phyloP scores from a whole-genome alignment of 805 yeast species.

The Metschnikowia baotianmanensis region DNA sequence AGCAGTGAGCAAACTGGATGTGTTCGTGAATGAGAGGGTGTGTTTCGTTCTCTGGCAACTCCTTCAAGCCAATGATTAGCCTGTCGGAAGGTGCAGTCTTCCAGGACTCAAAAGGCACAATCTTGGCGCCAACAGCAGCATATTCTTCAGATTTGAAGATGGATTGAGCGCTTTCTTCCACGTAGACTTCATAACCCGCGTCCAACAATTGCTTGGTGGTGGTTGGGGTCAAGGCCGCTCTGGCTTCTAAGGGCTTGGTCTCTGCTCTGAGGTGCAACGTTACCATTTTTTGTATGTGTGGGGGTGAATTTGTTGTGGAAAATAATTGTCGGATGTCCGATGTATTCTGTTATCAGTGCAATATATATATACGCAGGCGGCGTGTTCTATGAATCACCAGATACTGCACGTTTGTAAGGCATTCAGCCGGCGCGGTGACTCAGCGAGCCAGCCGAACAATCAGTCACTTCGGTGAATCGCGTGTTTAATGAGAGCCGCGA shows the following conservation, averaged over 20 bases:
- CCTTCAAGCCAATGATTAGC: slow-evolving; percentile 90
- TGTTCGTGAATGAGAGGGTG: slow-evolving; percentile 96
- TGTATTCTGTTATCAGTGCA: slow-evolving; percentile 5
- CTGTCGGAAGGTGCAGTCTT: slow-evolving; percentile 84
- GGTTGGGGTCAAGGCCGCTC: slow-evolving; percentile 94
- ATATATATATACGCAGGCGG: slow-evolving; percentile 5
- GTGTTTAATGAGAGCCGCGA: not conserved
- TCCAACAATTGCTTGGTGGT: slow-evolving; percentile 80
- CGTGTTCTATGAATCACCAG: slow-evolving; percentile 7
- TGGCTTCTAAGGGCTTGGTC: slow-evolving; percentile 93
- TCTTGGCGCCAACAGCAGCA: slow-evolving; percentile 72
- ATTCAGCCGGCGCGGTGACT: slow-evolving; percentile 9
- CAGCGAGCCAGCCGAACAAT: not conserved
- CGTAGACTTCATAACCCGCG: slow-evolving; percentile 85
- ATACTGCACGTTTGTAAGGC: slow-evolving; percentile 5
- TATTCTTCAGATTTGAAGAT: slow-evolving; percentile 78
- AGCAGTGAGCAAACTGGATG: slow-evolving; percentile 98
- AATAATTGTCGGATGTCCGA: not conserved
- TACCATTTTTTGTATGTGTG: no score
- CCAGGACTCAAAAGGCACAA: slow-evolving; percentile 96
- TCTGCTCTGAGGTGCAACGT: slow-evolving; percentile 92
- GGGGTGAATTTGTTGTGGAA: no score
- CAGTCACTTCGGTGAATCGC: not conserved
- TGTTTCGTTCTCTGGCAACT: slow-evolving; percentile 81
- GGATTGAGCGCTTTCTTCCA: slow-evolving; percentile 84